Evolutionary conservation across 352 stramenopile genomes (phyloP), one percentile per base, ranked within the genome.

Genomic region (Bremia lactucae): DNA sequence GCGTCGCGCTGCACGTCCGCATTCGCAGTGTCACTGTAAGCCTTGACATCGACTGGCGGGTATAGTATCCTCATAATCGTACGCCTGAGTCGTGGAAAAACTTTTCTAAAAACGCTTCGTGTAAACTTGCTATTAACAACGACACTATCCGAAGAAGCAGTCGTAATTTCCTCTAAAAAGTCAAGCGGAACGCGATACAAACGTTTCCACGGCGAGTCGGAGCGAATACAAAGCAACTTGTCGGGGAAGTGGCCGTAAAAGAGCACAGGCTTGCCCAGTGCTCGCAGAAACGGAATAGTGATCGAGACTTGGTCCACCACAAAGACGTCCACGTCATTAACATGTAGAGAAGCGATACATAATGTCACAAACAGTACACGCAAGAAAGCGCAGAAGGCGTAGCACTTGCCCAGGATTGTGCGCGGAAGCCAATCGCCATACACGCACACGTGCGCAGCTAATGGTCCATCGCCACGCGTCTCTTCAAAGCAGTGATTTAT

Each of bases 191-290:
- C 52, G 41, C 96, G 80, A 59, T 98, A 98, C 25, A 86, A 42
- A 7, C 55, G 59, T 52, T 92, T 95, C 31, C 94, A 69, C n/a
- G 48, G 37, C 7, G 67, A 94, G 2, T 56, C 31, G 0, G 75
- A 71, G 19, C 67, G 50, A 24, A 70, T 60, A 25, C 72, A 91
- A 9, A 99, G 75, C 23, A 98, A 69, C 54, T 98, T 97, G 68
- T 99, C 96, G 0, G 96, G 96, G 66, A 98, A 98, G 55, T 99
- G 96, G 55, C 95, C 98, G 64, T 99, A 99, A 67, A 98, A 99
- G 15, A 98, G 61, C 31, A 98, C 88, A 14, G 79, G 74, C 26
- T 83, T 82, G 39, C 69, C 66, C 21, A 86, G 23, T 13, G 68
- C 75, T 24, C 79, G 73, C 40, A 91, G 48, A 42, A 91, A 73